Evolutionary conservation across 208 protist species (phyloP), one percentile per base, ranked within the genome.

Genomic region (Acanthamoeba divionensis): DNA sequence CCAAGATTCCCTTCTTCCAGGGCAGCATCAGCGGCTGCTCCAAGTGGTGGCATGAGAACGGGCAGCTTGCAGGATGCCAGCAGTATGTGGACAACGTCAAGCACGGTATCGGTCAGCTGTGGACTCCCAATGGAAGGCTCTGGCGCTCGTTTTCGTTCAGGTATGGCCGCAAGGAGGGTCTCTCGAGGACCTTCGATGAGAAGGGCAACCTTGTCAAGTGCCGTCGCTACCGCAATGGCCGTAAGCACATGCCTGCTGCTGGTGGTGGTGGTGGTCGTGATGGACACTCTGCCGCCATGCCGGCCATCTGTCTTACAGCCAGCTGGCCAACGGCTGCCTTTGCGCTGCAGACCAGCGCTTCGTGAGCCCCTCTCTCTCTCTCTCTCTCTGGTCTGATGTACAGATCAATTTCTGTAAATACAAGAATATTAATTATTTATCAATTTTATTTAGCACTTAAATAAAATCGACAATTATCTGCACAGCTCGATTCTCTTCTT

Each of bases 31-130:
- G 60, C 47, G 71, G 71, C 21, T 29, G 41, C 71, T 29, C 60
- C 45, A 54, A 29, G 44, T 82, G 71, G 71, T 82, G 71, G 71
- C 60, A 82, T 52, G 71, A 82, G 71, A 38, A 52, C 71, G 47
- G 47, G 9, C 71, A 12, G 29, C 71, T 82, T 15, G 71, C 71
- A 6, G 71, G 71, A 45, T 33, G 44, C 48, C 71, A 82, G 71
- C 26, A 45, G 18, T 82, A 47, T 29, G 71, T 60, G 48, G 10
- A 82, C 71, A 52, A 52, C 38, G 48, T 9, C 71, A 82, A 82
- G 71, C 45, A 82, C 24, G 71, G 71, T 10, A 31, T 52, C 1
- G 71, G 71, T 38, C 71, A 57, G 29, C 48, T 57, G 44, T 82
- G 71, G 71, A 45, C 48, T 45, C 48, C 52, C 48, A 52, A 82